A percentile compares a stretch with the other conserved stretches of the same genome.
These are phyloP conservation scores for Russula vinacea DNA, from an alignment of 768 basidiomycete species.

Conservation along the genomic window DNA sequence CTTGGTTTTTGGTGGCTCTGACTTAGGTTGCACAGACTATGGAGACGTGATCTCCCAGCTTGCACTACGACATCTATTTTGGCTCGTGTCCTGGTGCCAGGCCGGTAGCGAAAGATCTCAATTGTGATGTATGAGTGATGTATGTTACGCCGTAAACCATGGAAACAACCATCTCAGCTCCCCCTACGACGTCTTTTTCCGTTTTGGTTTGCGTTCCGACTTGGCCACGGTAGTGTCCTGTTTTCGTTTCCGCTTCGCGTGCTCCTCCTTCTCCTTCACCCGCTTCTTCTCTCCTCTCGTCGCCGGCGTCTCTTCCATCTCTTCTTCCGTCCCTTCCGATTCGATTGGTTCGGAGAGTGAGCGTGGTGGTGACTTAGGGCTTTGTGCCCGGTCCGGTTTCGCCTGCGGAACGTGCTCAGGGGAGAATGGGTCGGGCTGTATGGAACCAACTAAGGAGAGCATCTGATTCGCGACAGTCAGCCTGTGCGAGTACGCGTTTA, in stretches of 20 bases:
- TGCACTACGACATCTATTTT: too few species aligned
- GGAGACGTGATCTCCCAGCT: too few species aligned
- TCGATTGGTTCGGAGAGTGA: slow-evolving; percentile 15
- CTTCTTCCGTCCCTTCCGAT: slow-evolving; percentile 30
- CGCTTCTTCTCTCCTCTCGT: slow-evolving; percentile 19
- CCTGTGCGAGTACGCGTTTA: slow-evolving; percentile 41
- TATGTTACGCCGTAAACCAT: background rate
- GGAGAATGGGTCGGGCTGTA: slow-evolving; percentile 74
- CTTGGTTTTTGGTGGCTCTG: background rate
- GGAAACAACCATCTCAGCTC: background rate
- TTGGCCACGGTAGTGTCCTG: slow-evolving; percentile 28
- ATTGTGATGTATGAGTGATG: background rate
- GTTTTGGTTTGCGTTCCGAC: slow-evolving; percentile 31
- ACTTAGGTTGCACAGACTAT: too few species aligned
- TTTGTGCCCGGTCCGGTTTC: slow-evolving; percentile 32
- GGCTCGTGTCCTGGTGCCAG: slow-evolving; percentile 31
- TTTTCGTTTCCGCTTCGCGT: slow-evolving; percentile 31
- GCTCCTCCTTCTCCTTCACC: slow-evolving; percentile 27
- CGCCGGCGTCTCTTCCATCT: slow-evolving; percentile 26
- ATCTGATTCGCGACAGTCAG: slow-evolving; percentile 90
- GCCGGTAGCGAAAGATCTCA: background rate
- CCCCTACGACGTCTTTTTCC: slow-evolving; percentile 33
- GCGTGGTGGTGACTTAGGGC: slow-evolving; percentile 18
- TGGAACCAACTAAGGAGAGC: slow-evolving; percentile 83
- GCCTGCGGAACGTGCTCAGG: slow-evolving; percentile 48